phyloP scores from a whole-genome alignment of 805 yeast species.

The Saturnispora silvae region DNA sequence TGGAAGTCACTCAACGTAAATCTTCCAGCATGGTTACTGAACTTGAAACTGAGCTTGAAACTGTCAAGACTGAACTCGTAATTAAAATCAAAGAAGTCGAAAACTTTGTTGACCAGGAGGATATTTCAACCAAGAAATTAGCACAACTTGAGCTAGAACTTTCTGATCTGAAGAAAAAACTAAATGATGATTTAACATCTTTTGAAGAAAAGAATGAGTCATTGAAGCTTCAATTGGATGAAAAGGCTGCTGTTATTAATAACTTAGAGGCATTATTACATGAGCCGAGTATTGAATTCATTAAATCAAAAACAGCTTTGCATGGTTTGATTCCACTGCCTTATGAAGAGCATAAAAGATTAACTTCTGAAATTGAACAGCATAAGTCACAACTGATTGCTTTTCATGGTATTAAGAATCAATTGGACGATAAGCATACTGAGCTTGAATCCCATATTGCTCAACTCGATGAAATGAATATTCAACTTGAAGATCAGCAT shows the following conservation, averaged over 20 bases:
- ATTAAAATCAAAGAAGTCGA: conserved; percentile 2
- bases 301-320: conserved; percentile 20
- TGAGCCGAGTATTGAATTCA: conserved; percentile 14
- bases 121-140: not conserved
- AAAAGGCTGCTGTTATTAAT: conserved; percentile 6
- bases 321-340: conserved; percentile 23
- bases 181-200: conserved; percentile 1
- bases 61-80: not conserved
- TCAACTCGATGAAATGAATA: not conserved
- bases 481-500: conserved; percentile 2
- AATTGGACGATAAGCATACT: not conserved
- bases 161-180: not conserved
- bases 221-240: conserved; percentile 6
- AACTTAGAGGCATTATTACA: conserved; percentile 1
- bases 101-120: not conserved
- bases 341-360: conserved; percentile 15
- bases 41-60: not conserved
- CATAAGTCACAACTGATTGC: conserved; percentile 7
- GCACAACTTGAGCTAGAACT: conserved; percentile 2
- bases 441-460: conserved; percentile 5
- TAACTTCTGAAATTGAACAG: conserved; percentile 1
- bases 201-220: not conserved
- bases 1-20: not conserved
- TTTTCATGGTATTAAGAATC: not conserved
- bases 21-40: not conserved